phyloP scores from a whole-genome alignment of 73 alveolate genomes.

The Tetrahymena malaccensis region DNA sequence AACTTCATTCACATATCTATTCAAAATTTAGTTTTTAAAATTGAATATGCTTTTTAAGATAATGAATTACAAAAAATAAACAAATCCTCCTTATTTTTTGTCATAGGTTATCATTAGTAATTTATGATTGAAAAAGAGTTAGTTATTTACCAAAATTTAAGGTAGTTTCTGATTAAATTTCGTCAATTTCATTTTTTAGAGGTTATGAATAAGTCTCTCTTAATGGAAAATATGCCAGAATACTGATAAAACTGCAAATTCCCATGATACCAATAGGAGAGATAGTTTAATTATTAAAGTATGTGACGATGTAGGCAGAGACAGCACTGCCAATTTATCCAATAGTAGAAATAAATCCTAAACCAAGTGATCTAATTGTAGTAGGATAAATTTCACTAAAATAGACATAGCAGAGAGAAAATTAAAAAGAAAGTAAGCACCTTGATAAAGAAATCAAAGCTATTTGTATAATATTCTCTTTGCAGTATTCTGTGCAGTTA shows the following conservation, averaged over 20 bases:
- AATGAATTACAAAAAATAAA: too few relatives aligned
- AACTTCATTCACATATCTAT: too few relatives aligned
- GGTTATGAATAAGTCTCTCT: slow-evolving; percentile 15
- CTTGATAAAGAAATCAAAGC: not conserved
- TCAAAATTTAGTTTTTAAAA: too few relatives aligned
- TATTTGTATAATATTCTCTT: not conserved
- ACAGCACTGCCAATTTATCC: slow-evolving; percentile 18
- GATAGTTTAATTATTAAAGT: not conserved
- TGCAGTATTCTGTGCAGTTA: not conserved
- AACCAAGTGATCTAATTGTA: slow-evolving; percentile 17
- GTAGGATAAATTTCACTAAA: slow-evolving; percentile 26
- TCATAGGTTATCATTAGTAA: too few relatives aligned
- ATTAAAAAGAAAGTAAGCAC: not conserved
- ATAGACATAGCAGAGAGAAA: slow-evolving; percentile 7
- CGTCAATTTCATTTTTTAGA: not conserved
- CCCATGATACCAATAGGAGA: slow-evolving; percentile 25
- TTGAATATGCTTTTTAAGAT: too few relatives aligned
- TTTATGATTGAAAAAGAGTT: too few relatives aligned
- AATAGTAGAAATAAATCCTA: slow-evolving; percentile 9
- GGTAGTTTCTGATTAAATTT: not conserved
- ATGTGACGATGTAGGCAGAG: not conserved
- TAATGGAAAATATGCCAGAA: not conserved
- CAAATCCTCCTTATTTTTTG: not conserved
- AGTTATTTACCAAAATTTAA: not conserved
- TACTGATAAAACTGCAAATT: not conserved